Evolutionary conservation across 371 early-diverging fungal genomes (phyloP).

Genomic region (Batrachochytrium dendrobatidis): DNA sequence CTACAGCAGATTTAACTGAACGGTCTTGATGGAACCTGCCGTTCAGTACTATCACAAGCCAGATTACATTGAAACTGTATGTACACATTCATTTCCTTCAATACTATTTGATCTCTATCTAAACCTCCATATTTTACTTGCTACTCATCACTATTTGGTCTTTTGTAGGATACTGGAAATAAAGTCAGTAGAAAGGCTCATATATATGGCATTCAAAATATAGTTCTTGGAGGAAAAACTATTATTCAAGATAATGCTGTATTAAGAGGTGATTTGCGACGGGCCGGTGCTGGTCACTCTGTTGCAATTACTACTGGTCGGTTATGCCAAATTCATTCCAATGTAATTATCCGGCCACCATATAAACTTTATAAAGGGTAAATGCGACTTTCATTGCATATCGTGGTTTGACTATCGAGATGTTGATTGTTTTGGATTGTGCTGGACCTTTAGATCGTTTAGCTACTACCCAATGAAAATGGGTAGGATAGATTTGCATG

Average conservation of each 20-base stretch:
- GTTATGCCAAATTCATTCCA: slow-evolving; percentile 72
- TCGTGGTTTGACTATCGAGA: neutral
- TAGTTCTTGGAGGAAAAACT: slow-evolving; percentile 92
- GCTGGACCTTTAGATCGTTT: slow-evolving; percentile 29
- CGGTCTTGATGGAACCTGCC: slow-evolving; percentile 59
- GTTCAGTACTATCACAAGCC: slow-evolving; percentile 39
- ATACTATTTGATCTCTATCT: neutral
- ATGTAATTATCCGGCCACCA: slow-evolving; percentile 84
- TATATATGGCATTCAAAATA: slow-evolving; percentile 88
- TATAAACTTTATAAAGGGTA: slow-evolving; percentile 92
- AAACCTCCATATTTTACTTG: neutral
- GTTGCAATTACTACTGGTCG: slow-evolving; percentile 85
- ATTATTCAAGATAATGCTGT: slow-evolving; percentile 86
- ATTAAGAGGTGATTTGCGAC: slow-evolving; percentile 85
- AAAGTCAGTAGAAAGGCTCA: slow-evolving; percentile 84
- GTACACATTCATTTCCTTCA: neutral
- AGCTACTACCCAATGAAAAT: slow-evolving; percentile 92
- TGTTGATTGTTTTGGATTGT: too few relatives aligned
- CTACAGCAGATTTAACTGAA: too few relatives aligned
- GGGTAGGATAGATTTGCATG: slow-evolving; percentile 13
- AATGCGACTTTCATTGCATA: neutral
- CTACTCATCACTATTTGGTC: neutral
- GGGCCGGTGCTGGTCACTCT: slow-evolving; percentile 77
- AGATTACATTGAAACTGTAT: slow-evolving; percentile 80
- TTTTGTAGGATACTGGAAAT: slow-evolving; percentile 93